Evolutionary conservation across 495 filamentous ascomycete genomes (phyloP).

Genomic region (Penicillium bialowiezense): DNA sequence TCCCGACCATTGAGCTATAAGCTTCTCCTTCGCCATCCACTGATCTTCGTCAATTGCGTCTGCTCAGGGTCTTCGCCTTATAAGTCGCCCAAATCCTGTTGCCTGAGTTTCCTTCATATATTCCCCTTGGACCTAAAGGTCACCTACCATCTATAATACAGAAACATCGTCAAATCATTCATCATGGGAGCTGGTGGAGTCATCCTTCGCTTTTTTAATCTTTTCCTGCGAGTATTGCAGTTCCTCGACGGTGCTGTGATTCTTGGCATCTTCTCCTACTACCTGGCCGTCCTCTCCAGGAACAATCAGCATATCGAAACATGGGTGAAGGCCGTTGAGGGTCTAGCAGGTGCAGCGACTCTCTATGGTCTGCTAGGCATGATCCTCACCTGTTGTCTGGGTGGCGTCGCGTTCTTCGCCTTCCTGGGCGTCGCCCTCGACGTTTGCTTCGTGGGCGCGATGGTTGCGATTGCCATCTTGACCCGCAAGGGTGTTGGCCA

Average conservation of each 20-base stretch:
- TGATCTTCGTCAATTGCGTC: slow-evolving; percentile 27
- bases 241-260: slow-evolving; percentile 69
- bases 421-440: slow-evolving; percentile 73
- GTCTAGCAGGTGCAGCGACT: slow-evolving; percentile 70
- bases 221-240: slow-evolving; percentile 64
- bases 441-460: slow-evolving; percentile 72
- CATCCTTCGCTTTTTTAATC: slow-evolving; percentile 59
- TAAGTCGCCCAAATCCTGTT: slow-evolving; percentile 25
- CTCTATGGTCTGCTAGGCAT: slow-evolving; percentile 70
- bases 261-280: slow-evolving; percentile 75
- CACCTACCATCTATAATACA: not conserved
- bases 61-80: slow-evolving; percentile 10
- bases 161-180: not conserved
- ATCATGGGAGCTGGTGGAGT: slow-evolving; percentile 50
- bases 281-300: slow-evolving; percentile 48
- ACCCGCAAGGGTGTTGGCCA: slow-evolving; percentile 60
- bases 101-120: slow-evolving; percentile 17
- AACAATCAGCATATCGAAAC: slow-evolving; percentile 57
- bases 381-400: slow-evolving; percentile 73
- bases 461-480: slow-evolving; percentile 75
- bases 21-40: slow-evolving; percentile 14
- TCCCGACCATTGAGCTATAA: slow-evolving; percentile 5
- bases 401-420: slow-evolving; percentile 72
- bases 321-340: slow-evolving; percentile 74
- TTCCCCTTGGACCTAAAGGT: not conserved